Evolutionary conservation across 495 filamentous ascomycete genomes (phyloP).

Genomic region (Aspergillus bridgeri): DNA sequence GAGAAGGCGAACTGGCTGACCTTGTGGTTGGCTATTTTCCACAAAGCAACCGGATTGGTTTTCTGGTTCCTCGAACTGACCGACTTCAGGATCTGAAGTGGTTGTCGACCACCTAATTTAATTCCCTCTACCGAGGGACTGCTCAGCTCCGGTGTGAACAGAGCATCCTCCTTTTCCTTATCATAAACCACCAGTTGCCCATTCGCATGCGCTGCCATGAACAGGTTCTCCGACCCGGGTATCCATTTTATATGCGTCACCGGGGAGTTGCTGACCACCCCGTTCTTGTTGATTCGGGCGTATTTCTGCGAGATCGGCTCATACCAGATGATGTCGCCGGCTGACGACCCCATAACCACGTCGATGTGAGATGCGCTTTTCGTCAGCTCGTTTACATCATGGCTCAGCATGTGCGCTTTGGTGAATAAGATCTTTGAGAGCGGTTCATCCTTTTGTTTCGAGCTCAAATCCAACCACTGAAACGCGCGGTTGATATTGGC

Average conservation of each 20-base stretch:
- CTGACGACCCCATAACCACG: slow-evolving; percentile 91
- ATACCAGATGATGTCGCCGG: slow-evolving; percentile 97
- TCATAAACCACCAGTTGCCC: slow-evolving; percentile 94
- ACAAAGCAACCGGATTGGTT: slow-evolving; percentile 83
- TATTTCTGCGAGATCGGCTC: slow-evolving; percentile 97
- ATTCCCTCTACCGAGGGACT: slow-evolving; percentile 39
- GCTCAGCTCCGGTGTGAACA: slow-evolving; percentile 59
- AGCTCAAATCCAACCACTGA: slow-evolving; percentile 72
- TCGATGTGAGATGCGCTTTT: slow-evolving; percentile 79
- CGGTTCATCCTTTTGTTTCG: slow-evolving; percentile 66
- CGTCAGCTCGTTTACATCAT: slow-evolving; percentile 84
- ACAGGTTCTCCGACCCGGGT: slow-evolving; percentile 88
- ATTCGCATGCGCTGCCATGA: slow-evolving; percentile 89
- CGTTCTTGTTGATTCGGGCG: slow-evolving; percentile 93
- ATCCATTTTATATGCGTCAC: slow-evolving; percentile 90
- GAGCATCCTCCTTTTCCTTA: slow-evolving; percentile 94
- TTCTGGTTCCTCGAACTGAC: slow-evolving; percentile 92
- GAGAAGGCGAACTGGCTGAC: slow-evolving; percentile 90
- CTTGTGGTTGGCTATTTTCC: slow-evolving; percentile 84
- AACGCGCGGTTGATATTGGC: slow-evolving; percentile 93
- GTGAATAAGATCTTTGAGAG: slow-evolving; percentile 95
- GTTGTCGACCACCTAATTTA: slow-evolving; percentile 40
- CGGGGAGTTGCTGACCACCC: slow-evolving; percentile 78
- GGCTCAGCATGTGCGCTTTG: slow-evolving; percentile 90
- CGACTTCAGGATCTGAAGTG: slow-evolving; percentile 72